Conservation (phyloP, 2,329 filamentous ascomycete genomes). For the Pseudogymnoascus sp. region DNA sequence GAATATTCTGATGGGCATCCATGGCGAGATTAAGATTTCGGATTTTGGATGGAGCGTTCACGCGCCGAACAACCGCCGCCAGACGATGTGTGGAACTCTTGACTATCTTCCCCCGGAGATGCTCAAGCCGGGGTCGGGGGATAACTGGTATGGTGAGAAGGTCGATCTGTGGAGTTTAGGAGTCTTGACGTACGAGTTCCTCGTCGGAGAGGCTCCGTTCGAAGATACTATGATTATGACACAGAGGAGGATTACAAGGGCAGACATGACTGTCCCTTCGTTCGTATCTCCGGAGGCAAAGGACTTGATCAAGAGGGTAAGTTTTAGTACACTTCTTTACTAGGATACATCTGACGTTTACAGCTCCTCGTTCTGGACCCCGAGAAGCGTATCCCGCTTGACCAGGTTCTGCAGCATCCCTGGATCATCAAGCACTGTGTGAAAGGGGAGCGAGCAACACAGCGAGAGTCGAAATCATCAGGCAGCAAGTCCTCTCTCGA, state of each 20-base stretch:
- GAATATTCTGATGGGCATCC: slow-evolving; percentile 91
- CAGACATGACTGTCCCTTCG: slow-evolving; percentile 84
- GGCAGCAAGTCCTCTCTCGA: slow-evolving; percentile 24
- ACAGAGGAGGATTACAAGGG: slow-evolving; percentile 75
- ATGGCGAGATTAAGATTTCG: slow-evolving; percentile 96
- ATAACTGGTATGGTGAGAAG: slow-evolving; percentile 90
- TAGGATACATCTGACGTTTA: slow-evolving; percentile 19
- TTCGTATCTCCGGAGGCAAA: slow-evolving; percentile 86
- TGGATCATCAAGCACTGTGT: slow-evolving; percentile 94
- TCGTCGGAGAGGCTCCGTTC: slow-evolving; percentile 93
- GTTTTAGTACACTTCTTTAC: slow-evolving; percentile 22
- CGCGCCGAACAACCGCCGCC: slow-evolving; percentile 84
- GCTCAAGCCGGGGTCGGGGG: slow-evolving; percentile 70
- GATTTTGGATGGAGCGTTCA: slow-evolving; percentile 99
- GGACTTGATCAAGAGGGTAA: slow-evolving; percentile 84
- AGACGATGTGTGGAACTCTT: slow-evolving; percentile 94
- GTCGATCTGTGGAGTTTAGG: slow-evolving; percentile 95
- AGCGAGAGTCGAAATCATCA: slow-evolving; percentile 28
- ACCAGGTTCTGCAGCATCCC: slow-evolving; percentile 80
- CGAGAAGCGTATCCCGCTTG: slow-evolving; percentile 82
- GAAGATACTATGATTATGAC: slow-evolving; percentile 95
- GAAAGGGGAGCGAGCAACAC: slow-evolving; percentile 34
- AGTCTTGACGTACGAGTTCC: slow-evolving; percentile 90
- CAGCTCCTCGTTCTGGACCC: slow-evolving; percentile 85
- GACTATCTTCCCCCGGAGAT: slow-evolving; percentile 98